Evolutionary conservation across 768 basidiomycete genomes (phyloP).

Genomic region (Leccinum subtestaceum): DNA sequence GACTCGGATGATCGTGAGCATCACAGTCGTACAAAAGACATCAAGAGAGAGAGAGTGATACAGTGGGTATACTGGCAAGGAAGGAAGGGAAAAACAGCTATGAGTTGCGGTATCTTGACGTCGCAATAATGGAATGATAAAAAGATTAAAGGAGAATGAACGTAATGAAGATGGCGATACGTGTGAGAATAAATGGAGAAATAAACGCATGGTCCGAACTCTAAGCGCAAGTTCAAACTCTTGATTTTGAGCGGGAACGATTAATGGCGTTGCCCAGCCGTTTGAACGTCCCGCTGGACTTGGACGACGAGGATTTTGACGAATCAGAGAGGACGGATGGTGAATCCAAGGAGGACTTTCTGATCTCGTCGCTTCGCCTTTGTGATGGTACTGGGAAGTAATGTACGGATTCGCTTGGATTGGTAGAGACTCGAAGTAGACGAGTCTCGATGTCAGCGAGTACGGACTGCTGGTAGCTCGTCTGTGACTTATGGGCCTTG

Average conservation of each 20-base stretch:
- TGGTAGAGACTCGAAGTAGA: conserved; percentile 26
- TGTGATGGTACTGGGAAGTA: conserved; percentile 35
- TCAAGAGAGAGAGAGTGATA: conserved; percentile 5
- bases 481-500: conserved; percentile 11
- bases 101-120: not conserved
- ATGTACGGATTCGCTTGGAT: conserved; percentile 31
- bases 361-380: conserved; percentile 28
- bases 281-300: conserved; percentile 21
- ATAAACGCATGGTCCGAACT: not conserved
- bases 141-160: conserved; percentile 10
- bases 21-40: conserved; percentile 1
- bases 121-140: conserved; percentile 19
- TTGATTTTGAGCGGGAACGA: conserved; percentile 25
- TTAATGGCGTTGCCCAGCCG: conserved; percentile 18
- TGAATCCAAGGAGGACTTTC: conserved; percentile 28
- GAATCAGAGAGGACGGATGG: conserved; percentile 27
- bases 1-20: conserved; percentile 4
- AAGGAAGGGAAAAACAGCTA: not conserved
- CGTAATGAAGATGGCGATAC: conserved; percentile 5
- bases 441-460: conserved; percentile 32
- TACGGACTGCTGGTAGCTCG: conserved; percentile 31
- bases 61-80: conserved; percentile 12
- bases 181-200: conserved; percentile 5
- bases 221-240: conserved; percentile 7
- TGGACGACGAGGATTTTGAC: conserved; percentile 21